Conservation (phyloP, 2,329 filamentous ascomycete genomes). For the Hyphodiscus sp. region DNA sequence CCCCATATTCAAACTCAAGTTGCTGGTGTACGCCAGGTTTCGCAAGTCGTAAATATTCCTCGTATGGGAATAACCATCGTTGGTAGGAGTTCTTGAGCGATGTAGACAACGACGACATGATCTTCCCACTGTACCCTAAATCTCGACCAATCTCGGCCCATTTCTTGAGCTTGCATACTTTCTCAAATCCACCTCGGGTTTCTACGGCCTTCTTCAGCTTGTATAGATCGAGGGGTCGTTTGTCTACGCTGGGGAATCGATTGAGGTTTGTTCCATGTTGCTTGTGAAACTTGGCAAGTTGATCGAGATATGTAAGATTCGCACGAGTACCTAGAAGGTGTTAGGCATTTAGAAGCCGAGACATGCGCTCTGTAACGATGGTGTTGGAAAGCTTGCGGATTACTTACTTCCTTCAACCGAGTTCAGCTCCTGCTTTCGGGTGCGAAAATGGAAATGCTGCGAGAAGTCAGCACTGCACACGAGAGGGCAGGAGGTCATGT, state of each 20-base stretch:
- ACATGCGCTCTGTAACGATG: neutral
- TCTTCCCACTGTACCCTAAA: conserved; percentile 96
- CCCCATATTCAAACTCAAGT: conserved; percentile 86
- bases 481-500: neutral
- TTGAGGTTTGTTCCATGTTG: conserved; percentile 93
- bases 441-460: conserved; percentile 94
- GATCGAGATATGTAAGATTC: conserved; percentile 93
- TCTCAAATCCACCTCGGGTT: conserved; percentile 87
- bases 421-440: conserved; percentile 92
- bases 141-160: conserved; percentile 98
- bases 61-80: conserved; percentile 93
- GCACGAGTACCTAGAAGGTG: conserved; percentile 69
- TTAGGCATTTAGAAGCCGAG: conserved; percentile 20
- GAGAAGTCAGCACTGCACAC: conserved; percentile 21
- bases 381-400: neutral
- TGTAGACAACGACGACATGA: conserved; percentile 97
- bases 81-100: conserved; percentile 98
- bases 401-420: conserved; percentile 92
- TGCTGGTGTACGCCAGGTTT: conserved; percentile 97
- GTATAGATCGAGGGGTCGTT: conserved; percentile 91
- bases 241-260: conserved; percentile 92
- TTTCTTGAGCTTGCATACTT: conserved; percentile 95
- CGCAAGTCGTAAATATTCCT: conserved; percentile 83
- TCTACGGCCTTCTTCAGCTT: conserved; percentile 96
- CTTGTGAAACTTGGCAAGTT: conserved; percentile 92